Base-by-base conservation (phyloP, 805 yeast genomes). In the Kluyveromyces siamensis region DNA sequence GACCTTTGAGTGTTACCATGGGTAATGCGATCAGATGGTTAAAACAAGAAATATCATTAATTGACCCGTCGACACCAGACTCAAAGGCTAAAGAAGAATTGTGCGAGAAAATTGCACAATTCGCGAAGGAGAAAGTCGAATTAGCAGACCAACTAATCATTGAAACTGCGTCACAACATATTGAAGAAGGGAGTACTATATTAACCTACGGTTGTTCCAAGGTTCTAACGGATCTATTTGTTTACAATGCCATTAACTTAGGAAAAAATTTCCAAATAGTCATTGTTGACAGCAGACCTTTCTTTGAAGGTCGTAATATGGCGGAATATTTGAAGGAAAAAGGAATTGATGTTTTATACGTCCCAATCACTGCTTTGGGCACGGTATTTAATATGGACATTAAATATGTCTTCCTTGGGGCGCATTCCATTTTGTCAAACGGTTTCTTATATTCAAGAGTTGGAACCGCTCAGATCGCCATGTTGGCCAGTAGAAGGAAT, bases 11-110 rank as follows among this genome's bases (percentile, higher is more conserved):
- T 48, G 86, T 90, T 2, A 79, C 96, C 1, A 93, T 93, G 99
- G 99, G 99, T 48, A 93, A 90, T 70, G 91, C 97, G 2, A 93
- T 93, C 55, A 80, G 99, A 59, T 90, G 97, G 96, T 75, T 93
- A 54, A 93, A 93, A 62, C 98, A 91, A 70, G 91, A 87, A 64
- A 91, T 93, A 48, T 81, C 96, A 0, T 75, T 78, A 40, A 79
- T 91, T 44, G 82, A 89, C 50, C 81, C 90, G 48, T 95, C 86
- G 53, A 72, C 80, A 30, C 60, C 70, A 2, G 75, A 71, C 49
- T 51, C 55, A 16, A 76, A 75, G 33, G 96, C 96, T 27, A 89
- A 87, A 61, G 66, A 62, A 13, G 69, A 73, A 36, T 72, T 93
- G 49, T 68, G 79, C 50, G 81, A 75, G 44, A 77, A 79, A 54